Base-by-base conservation (phyloP, 176 grass and related monocot species). In the Thalia dealbata region DNA sequence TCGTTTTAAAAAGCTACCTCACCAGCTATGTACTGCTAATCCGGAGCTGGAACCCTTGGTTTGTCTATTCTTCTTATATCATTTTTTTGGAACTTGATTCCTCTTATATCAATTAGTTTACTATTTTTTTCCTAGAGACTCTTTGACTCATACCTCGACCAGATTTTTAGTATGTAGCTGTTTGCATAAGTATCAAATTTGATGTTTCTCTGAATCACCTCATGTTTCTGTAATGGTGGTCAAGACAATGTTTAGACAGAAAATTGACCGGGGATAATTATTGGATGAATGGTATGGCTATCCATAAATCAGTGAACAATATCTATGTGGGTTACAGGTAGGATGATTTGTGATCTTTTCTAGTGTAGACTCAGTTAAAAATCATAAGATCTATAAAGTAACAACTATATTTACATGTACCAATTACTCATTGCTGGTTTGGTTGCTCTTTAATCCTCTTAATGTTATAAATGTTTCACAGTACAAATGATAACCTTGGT, bases 21-120 rank as follows among this genome's bases (percentile, higher is more conserved):
- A 80, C 75, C 87, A 84, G 75, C 64, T 83, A 11, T 88, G 78
- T 48, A 78, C 68, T 65, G 82, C 78, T 79, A 84, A 80, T 63
- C 73, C 77, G 58, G 86, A 92, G 52, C 80, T 86, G 70, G 82
- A 92, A 87, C 89, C 89, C 71, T 71, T 90, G 84, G 92, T 92
- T 87, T 26, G 83, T 78, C 43, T 68, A 43, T 10, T 43, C 15
- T 68, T 23, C 44, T 43, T 12, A 44, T 65, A 6, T 28, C 44
- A 43, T n/a, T n/a, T n/a, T n/a, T n/a, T n/a, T n/a, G n/a, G n/a
- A n/a, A n/a, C n/a, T n/a, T n/a, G n/a, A 43, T 10, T 43, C 15
- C 44, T 23, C 44, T 43, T 12, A 44, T 65, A 6, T 28, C 44
- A 43, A 15, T 68, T 12, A 44, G 13, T 68, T 41, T 22, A 13